Conservation (phyloP, 2,329 filamentous ascomycete genomes). For the Harringtonia lauricola region DNA sequence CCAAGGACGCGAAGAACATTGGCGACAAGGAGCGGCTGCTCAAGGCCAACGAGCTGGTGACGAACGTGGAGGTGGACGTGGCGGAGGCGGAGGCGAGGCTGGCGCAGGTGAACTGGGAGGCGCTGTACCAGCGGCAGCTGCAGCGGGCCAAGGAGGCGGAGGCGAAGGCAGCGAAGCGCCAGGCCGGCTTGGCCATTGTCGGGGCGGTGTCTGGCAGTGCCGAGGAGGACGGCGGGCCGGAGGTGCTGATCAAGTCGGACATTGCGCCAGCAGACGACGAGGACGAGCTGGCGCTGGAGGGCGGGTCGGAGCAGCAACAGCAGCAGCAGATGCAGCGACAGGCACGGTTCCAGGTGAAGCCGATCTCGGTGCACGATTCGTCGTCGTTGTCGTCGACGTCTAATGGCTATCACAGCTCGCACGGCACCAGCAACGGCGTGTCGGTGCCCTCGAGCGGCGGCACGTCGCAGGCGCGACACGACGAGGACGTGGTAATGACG, state of each 20-base stretch:
- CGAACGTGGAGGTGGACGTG: slow-evolving; percentile 92
- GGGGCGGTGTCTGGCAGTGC: slow-evolving; percentile 15
- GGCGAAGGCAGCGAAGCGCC: slow-evolving; percentile 52
- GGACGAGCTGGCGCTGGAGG: background rate
- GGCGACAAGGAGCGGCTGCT: slow-evolving; percentile 76
- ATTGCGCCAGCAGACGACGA: slow-evolving; percentile 1
- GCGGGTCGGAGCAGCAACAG: slow-evolving; percentile 27
- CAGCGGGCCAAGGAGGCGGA: slow-evolving; percentile 49
- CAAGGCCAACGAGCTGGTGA: slow-evolving; percentile 81
- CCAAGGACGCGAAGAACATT: slow-evolving; percentile 70
- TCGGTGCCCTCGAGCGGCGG: slow-evolving; percentile 33
- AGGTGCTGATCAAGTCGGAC: slow-evolving; percentile 7
- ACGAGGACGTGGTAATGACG: slow-evolving; percentile 53
- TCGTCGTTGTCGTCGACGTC: slow-evolving; percentile 24
- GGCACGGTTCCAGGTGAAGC: slow-evolving; percentile 42
- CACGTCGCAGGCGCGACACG: slow-evolving; percentile 25
- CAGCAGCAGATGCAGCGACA: slow-evolving; percentile 9
- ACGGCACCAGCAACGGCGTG: slow-evolving; percentile 42
- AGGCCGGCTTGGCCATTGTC: slow-evolving; percentile 44
- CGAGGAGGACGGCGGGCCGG: background rate
- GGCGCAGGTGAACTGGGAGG: slow-evolving; percentile 67
- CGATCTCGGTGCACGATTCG: background rate
- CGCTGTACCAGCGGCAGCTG: slow-evolving; percentile 62
- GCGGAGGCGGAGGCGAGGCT: slow-evolving; percentile 50
- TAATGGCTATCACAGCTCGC: slow-evolving; percentile 39